Evolutionary conservation across 768 basidiomycete species (phyloP), one percentile per base, ranked within the genome.

Genomic region (Sutorius australiensis): DNA sequence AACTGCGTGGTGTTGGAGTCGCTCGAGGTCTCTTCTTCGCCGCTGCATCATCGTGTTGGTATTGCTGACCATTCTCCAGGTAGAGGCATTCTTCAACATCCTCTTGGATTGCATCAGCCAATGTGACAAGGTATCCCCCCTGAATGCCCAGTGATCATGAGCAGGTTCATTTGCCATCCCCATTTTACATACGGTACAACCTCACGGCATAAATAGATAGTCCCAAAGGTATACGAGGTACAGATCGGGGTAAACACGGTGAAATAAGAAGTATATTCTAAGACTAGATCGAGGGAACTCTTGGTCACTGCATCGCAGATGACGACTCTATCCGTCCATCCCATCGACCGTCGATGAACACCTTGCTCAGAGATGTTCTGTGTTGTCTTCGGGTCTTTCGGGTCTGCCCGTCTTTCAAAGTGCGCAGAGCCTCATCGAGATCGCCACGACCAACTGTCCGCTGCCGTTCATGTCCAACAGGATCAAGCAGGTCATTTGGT

Each of bases 401-500:
- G 8, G 56, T 58, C 5, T 60, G 81, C 33, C 84, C 92, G 44
- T 79, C 80, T 40, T 81, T 80, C 75, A 93, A 80, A 55, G 85
- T 92, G 16, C 88, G 83, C 37, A 98, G 87, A 2, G 88, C 89
- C 61, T 89, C 81, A 58, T 98, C 92, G 31, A 95, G 70, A 50
- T 87, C 87, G 10, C 93, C 93, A 34, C 86, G 80, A 7, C 85
- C 83, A 55, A 89, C 65, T 2, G 89, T 86, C 32, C 72, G 73
- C 46, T 71, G 72, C 38, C 76, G 78, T 28, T 67, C 67, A 43
- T 77, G 73, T 27, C 72, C 67, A 5, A 75, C 70, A 48, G 79
- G 77, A 13, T 55, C 67, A 8, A 75, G 63, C 5, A 62, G 55
- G 32, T 68, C 67, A 8, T 61, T 53, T 5, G 67, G 58, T 17